Percentiles rank a stretch among this genome's conserved stretches.
Evolutionary conservation across 768 basidiomycete species (phyloP).

Genomic region (Lentinula raphanica): DNA sequence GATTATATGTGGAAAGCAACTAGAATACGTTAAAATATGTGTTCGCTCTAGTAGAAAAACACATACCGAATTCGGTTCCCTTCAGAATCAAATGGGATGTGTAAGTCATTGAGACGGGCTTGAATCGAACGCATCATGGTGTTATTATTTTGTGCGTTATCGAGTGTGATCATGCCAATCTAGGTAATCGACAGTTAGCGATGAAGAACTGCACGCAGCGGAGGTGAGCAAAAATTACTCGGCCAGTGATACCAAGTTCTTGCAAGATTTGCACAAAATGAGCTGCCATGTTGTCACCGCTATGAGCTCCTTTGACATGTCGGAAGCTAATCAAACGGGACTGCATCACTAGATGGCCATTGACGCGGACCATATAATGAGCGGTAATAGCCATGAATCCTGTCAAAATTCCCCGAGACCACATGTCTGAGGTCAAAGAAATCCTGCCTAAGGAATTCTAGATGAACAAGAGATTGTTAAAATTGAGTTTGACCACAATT

Average conservation of each 20-base stretch:
- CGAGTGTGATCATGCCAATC: conserved; percentile 26
- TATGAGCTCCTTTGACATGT: conserved; percentile 23
- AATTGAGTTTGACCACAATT: too few species aligned
- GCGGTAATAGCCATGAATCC: conserved; percentile 27
- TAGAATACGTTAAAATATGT: not conserved
- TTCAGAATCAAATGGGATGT: conserved; percentile 14
- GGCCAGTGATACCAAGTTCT: conserved; percentile 15
- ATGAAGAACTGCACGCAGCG: conserved; percentile 24
- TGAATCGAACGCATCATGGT: conserved; percentile 25
- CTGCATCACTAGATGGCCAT: conserved; percentile 16
- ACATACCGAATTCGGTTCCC: conserved; percentile 18
- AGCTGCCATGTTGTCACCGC: conserved; percentile 21
- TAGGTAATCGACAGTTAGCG: conserved; percentile 2
- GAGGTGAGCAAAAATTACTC: conserved; percentile 20
- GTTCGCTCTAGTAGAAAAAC: too few species aligned
- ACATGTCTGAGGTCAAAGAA: conserved; percentile 30
- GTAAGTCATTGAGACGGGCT: not conserved
- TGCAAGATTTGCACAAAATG: conserved; percentile 20
- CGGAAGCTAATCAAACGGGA: conserved; percentile 27
- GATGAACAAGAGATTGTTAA: too few species aligned
- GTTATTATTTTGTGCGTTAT: conserved; percentile 31
- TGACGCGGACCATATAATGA: conserved; percentile 20
- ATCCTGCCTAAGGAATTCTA: conserved; percentile 24
- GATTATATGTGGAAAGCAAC: conserved; percentile 24
- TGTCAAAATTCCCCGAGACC: conserved; percentile 21